These are phyloP conservation scores for Emmonsiellopsis sp. DNA, from an alignment of 2,329 filamentous ascomycete species.

Conservation along the genomic window DNA sequence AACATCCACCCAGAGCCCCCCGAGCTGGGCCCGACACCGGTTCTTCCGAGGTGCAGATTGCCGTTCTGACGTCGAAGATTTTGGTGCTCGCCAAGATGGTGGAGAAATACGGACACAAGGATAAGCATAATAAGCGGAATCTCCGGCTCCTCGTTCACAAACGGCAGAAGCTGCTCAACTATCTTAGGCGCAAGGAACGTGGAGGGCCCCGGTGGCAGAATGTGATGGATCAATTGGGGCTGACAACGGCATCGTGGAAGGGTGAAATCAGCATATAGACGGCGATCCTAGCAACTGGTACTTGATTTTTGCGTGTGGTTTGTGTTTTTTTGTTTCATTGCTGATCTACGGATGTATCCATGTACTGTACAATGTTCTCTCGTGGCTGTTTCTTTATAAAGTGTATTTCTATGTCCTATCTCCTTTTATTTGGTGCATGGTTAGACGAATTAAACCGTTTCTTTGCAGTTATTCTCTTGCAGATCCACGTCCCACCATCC, in stretches of 20 bases:
- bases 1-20: constrained; percentile 28
- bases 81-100: constrained; percentile 65
- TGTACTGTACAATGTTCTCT: background rate
- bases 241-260: constrained; percentile 84
- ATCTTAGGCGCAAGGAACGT: constrained; percentile 80
- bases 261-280: constrained; percentile 68
- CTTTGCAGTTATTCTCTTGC: too few relatives aligned
- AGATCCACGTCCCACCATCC: too few relatives aligned
- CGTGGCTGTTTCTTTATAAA: background rate
- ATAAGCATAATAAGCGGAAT: constrained; percentile 92
- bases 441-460: too few relatives aligned
- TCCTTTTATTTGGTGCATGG: too few relatives aligned
- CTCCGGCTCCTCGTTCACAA: constrained; percentile 75
- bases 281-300: too few relatives aligned
- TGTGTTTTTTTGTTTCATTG: background rate
- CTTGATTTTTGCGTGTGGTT: constrained; percentile 17
- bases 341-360: background rate
- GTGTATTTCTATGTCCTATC: too few relatives aligned
- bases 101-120: constrained; percentile 62
- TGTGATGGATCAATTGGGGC: constrained; percentile 70
- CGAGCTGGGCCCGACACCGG: constrained; percentile 89
- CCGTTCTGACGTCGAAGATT: constrained; percentile 91
- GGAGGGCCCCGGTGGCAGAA: constrained; percentile 85
- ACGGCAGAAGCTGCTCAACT: constrained; percentile 77
- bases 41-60: constrained; percentile 94